These are phyloP conservation scores for Diphasiastrum complanatum DNA, from an alignment of 83 land plant genomes.

Conservation along the genomic window DNA sequence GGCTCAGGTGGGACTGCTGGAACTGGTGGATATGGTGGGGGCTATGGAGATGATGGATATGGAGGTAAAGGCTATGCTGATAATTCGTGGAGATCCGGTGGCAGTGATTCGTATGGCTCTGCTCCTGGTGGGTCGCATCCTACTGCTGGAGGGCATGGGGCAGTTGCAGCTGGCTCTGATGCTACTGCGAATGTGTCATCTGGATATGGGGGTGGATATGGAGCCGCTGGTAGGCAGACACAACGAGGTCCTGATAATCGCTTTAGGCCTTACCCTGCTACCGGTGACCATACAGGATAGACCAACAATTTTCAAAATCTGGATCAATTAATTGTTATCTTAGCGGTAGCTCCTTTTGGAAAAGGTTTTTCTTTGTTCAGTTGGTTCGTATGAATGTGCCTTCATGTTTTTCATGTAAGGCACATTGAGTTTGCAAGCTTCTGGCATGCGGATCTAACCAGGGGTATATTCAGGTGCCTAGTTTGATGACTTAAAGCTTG, in stretches of 20 bases:
- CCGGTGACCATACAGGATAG: slow-evolving; percentile 34
- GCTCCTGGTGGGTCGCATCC: neutral
- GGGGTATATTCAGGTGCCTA: too few relatives aligned
- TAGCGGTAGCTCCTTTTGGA: too few relatives aligned
- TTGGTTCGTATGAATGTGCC: too few relatives aligned
- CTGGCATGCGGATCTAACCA: too few relatives aligned
- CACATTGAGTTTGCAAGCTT: too few relatives aligned
- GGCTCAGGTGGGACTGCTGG: slow-evolving; percentile 17
- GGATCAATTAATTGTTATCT: too few relatives aligned
- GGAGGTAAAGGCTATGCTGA: slow-evolving; percentile 29
- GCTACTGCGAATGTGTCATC: slow-evolving; percentile 21
- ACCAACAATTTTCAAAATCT: too few relatives aligned
- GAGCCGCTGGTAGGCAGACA: slow-evolving; percentile 37
- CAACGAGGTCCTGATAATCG: slow-evolving; percentile 42
- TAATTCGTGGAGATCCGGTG: slow-evolving; percentile 22
- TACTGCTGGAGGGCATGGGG: neutral
- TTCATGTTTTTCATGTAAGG: too few relatives aligned
- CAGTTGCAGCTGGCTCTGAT: slow-evolving; percentile 6
- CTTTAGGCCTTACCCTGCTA: slow-evolving; percentile 40
- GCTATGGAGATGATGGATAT: slow-evolving; percentile 28
- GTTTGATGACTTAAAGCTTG: too few relatives aligned
- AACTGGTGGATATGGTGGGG: slow-evolving; percentile 26
- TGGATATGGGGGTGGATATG: slow-evolving; percentile 36
- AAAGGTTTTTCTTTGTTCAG: too few relatives aligned
- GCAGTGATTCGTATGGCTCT: slow-evolving; percentile 21